Base-by-base conservation (phyloP, 78 protist genomes). In the Planoprotostelium fungivorum region DNA sequence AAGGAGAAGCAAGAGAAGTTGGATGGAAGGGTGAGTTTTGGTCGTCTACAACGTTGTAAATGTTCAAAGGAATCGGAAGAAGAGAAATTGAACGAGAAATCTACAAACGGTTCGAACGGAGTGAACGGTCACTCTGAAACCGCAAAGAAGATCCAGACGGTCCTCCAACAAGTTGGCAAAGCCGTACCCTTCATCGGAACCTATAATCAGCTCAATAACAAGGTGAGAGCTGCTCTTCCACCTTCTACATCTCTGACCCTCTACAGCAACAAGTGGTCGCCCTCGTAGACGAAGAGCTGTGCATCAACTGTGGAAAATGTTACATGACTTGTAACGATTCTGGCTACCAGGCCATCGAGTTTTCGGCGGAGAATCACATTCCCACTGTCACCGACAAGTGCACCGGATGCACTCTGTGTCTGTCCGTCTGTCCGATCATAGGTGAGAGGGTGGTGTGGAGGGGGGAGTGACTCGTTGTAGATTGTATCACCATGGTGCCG, bases 251-350 rank as follows among this genome's bases (percentile, higher is more conserved):
- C 16, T 51, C 73, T 51, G 73, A 51, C 5, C 5, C 31, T 25
- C 31, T 51, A 5, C 73, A 51, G 73, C 86, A 94, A 85, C 99
- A 98, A 90, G 98, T 95, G n/a, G 98, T 98, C 0, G 99, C 99
- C 0, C 63, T 94, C 37, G 88, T 98, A 31, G 96, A 98, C 90
- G 97, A 95, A 63, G 99, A 98, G 34, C 35, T 91, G 91, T 98
- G 99, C 95, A 97, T 98, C 89, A 98, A 98, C 96, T 98, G 99
- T 88, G 99, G 99, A 85, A 97, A 97, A 91, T 98, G 99, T 90
- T 95, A 95, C 93, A 98, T 97, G 98, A 96, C 98, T 9, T 97
- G 98, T 94, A 94, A 95, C 84, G 98, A 96, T 93, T 86, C 90
- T 63, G 98, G 98, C 93, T 96, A 96, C 87, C 95, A 90, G 90